These are phyloP conservation scores for Cunninghamia lanceolata DNA, from an alignment of 75 land plant species.

Conservation along the genomic window DNA sequence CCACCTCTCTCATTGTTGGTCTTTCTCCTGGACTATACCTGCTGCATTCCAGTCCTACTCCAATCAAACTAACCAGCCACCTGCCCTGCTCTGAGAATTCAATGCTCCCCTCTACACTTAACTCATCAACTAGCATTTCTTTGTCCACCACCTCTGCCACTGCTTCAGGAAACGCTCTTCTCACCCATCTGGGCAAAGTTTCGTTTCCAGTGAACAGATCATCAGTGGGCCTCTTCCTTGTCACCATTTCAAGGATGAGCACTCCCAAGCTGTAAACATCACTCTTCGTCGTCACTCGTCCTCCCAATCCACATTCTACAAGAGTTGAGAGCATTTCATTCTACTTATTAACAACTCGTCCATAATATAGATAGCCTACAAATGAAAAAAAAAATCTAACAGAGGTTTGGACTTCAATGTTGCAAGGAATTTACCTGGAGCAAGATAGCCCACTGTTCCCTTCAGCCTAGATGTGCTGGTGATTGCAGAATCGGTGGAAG, in stretches of 20 bases:
- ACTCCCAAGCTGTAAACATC: slow-evolving; percentile 69
- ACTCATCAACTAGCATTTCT: slow-evolving; percentile 25
- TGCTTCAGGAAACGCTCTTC: background rate
- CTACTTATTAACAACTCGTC: background rate
- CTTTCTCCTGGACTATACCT: too few species aligned
- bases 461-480: too few species aligned
- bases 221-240: slow-evolving; percentile 47
- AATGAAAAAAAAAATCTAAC: background rate
- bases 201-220: slow-evolving; percentile 10
- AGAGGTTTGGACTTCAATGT: background rate
- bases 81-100: too few species aligned
- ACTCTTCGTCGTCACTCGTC: slow-evolving; percentile 39
- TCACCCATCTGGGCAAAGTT: slow-evolving; percentile 8
- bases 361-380: background rate
- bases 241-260: slow-evolving; percentile 40
- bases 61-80: too few species aligned
- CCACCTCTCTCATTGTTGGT: too few species aligned
- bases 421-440: too few species aligned
- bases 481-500: too few species aligned
- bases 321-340: too few species aligned
- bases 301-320: slow-evolving; percentile 48
- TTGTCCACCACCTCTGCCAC: background rate
- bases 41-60: too few species aligned
- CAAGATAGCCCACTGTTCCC: too few species aligned
- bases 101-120: slow-evolving; percentile 18